Evolutionary conservation across 768 basidiomycete genomes (phyloP), one percentile per base, ranked within the genome.

Genomic region (Boletus reticulatus): DNA sequence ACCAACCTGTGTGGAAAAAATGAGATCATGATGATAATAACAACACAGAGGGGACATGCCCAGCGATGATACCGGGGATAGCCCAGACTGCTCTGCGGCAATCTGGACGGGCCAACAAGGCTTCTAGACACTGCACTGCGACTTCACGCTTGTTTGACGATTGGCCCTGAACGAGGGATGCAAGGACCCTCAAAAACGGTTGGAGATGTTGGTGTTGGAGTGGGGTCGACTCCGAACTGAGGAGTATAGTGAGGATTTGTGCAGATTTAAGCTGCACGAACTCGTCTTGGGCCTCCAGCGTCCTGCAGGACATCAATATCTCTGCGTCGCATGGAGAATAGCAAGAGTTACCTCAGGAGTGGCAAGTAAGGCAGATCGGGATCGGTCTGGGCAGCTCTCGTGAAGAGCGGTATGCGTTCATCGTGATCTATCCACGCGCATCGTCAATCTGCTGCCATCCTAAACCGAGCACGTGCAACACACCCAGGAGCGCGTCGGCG

Each of bases 181-280:
- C 78, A 17, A 92, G 79, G 19, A 76, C 77, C 56, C 67, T 78
- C 24, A 92, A 67, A 66, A 92, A 85, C 9, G 84, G 80, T 32
- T 77, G 76, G 20, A 90, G 71, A 44, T 87, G 80, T 20, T 81
- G 77, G 12, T 74, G 68, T 52, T 76, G 78, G 24, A 83, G 72
- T 11, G 76, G 75, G 1, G 77, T 72, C 6, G 78, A 67, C 64
- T 84, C 82, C 56, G 80, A 79, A 61, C 84, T 85, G 37, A 96
- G 81, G 22, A 98, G 80, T 34, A 95, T 80, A 1, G 94, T 93
- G 43, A 97, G 76, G 59, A 98, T 89, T 66, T 96, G 90, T 0
- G 89, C 81, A 12, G 89, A 80, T 67, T 95, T 97, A 54, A 98
- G 79, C 65, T 95, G 92, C n/a, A 92, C 87, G 61, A 97, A 98